Percentiles rank a stretch among this genome's conserved stretches.
These are phyloP conservation scores for Brassica juncea DNA, from an alignment of 345 rosid species.

Conservation along the genomic window DNA sequence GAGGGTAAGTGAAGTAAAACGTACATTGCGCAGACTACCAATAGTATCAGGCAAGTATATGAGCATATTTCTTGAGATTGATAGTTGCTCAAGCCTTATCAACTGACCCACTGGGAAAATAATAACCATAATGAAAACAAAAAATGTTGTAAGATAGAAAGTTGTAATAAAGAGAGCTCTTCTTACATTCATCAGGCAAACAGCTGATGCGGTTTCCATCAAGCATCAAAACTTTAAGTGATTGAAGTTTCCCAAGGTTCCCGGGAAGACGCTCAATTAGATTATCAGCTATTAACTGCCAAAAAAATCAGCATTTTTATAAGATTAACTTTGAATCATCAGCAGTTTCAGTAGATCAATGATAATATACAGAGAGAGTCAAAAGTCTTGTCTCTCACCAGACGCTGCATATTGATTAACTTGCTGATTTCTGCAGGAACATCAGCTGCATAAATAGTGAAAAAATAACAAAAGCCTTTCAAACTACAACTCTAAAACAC, in stretches of 20 bases:
- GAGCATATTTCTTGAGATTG: slow-evolving; percentile 74
- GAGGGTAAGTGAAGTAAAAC: slow-evolving; percentile 29
- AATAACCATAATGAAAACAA: background rate
- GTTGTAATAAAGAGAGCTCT: slow-evolving; percentile 42
- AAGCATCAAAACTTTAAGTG: slow-evolving; percentile 79
- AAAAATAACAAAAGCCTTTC: slow-evolving; percentile 19
- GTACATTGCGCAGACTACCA: slow-evolving; percentile 93
- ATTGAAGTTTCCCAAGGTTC: slow-evolving; percentile 86
- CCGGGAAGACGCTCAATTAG: slow-evolving; percentile 67
- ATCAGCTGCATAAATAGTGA: slow-evolving; percentile 75
- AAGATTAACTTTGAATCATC: background rate
- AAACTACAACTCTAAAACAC: background rate
- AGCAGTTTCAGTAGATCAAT: background rate
- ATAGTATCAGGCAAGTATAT: slow-evolving; percentile 79
- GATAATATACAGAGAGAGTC: background rate
- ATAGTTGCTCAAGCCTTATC: slow-evolving; percentile 81
- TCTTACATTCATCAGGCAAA: slow-evolving; percentile 94
- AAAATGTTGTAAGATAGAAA: background rate
- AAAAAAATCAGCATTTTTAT: slow-evolving; percentile 4
- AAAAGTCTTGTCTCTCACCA: slow-evolving; percentile 53
- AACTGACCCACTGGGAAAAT: slow-evolving; percentile 80
- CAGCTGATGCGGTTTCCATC: slow-evolving; percentile 74
- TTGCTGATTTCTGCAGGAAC: slow-evolving; percentile 80
- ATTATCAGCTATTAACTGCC: slow-evolving; percentile 75
- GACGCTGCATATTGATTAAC: slow-evolving; percentile 81